Percentiles rank a stretch among this genome's conserved stretches.
Evolutionary conservation across 2,329 filamentous ascomycete species (phyloP).

Genomic region (Penicillium thymicola): DNA sequence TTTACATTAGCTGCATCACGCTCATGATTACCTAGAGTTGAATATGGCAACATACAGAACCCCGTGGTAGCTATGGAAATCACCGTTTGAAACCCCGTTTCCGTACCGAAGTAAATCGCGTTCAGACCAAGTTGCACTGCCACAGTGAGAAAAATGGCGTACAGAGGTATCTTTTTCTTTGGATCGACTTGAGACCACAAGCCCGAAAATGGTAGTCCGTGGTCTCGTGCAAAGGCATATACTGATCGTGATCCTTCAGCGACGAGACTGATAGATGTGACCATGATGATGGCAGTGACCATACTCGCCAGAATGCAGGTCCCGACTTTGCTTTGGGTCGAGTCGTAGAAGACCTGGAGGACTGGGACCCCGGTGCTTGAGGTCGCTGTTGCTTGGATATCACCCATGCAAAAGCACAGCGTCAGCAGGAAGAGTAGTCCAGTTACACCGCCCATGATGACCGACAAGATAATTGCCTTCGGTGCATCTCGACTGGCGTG

Average conservation of each 20-base stretch:
- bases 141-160: slow-evolving; percentile 2
- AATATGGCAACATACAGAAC: slow-evolving; percentile 4
- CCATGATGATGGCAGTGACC: slow-evolving; percentile 46
- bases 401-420: slow-evolving; percentile 52
- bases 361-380: slow-evolving; percentile 51
- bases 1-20: background rate
- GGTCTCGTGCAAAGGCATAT: slow-evolving; percentile 30
- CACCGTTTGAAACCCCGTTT: slow-evolving; percentile 11
- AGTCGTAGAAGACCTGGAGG: slow-evolving; percentile 53
- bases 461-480: slow-evolving; percentile 40
- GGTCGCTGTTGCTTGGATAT: slow-evolving; percentile 46
- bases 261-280: slow-evolving; percentile 42
- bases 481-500: slow-evolving; percentile 11
- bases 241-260: slow-evolving; percentile 45
- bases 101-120: slow-evolving; percentile 11
- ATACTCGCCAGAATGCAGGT: slow-evolving; percentile 44
- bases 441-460: slow-evolving; percentile 46
- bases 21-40: background rate
- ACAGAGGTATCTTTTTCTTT: slow-evolving; percentile 4
- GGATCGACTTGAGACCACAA: slow-evolving; percentile 4
- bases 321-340: slow-evolving; percentile 42
- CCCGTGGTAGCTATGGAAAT: slow-evolving; percentile 9
- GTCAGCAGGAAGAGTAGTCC: slow-evolving; percentile 50
- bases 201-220: slow-evolving; percentile 14
- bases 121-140: slow-evolving; percentile 8